Evolutionary conservation across 805 yeast genomes (phyloP).

Genomic region (Hemisphaericaspora nanyangensis): DNA sequence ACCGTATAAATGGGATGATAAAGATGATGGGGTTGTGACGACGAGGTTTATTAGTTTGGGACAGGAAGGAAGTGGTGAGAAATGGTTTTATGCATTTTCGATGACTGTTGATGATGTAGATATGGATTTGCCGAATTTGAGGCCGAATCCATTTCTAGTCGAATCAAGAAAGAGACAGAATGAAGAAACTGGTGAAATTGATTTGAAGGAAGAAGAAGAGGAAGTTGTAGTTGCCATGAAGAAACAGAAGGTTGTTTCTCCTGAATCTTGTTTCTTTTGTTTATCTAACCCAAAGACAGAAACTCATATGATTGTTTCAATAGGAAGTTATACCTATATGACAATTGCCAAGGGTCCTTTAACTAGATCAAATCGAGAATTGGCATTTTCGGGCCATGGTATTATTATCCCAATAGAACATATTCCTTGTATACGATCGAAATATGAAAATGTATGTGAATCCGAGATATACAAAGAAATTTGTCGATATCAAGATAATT

Average conservation of each 20-base stretch:
- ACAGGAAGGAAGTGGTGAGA: slow-evolving; percentile 48
- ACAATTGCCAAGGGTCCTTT: slow-evolving; percentile 88
- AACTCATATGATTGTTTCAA: slow-evolving; percentile 74
- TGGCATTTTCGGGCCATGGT: slow-evolving; percentile 75
- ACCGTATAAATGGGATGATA: slow-evolving; percentile 56
- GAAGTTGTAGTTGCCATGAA: slow-evolving; percentile 1
- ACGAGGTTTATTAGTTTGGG: slow-evolving; percentile 69
- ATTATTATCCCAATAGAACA: slow-evolving; percentile 79
- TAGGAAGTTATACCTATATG: slow-evolving; percentile 62
- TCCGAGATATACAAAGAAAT: slow-evolving; percentile 41
- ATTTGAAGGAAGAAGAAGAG: slow-evolving; percentile 7
- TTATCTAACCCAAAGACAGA: slow-evolving; percentile 74
- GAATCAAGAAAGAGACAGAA: slow-evolving; percentile 8
- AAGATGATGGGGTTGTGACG: too few species aligned
- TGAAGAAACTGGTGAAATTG: neutral
- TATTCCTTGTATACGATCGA: slow-evolving; percentile 35
- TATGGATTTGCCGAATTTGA: slow-evolving; percentile 7
- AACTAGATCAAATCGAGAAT: slow-evolving; percentile 44
- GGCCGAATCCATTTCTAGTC: slow-evolving; percentile 23
- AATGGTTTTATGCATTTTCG: slow-evolving; percentile 75
- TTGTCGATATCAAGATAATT: slow-evolving; percentile 40
- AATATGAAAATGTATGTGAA: slow-evolving; percentile 21
- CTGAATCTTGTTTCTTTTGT: slow-evolving; percentile 76
- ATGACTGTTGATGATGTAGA: slow-evolving; percentile 11
- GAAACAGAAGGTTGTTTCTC: slow-evolving; percentile 43